phyloP scores from a whole-genome alignment of 2,329 filamentous ascomycete species.

The Stemphylium lycopersici region DNA sequence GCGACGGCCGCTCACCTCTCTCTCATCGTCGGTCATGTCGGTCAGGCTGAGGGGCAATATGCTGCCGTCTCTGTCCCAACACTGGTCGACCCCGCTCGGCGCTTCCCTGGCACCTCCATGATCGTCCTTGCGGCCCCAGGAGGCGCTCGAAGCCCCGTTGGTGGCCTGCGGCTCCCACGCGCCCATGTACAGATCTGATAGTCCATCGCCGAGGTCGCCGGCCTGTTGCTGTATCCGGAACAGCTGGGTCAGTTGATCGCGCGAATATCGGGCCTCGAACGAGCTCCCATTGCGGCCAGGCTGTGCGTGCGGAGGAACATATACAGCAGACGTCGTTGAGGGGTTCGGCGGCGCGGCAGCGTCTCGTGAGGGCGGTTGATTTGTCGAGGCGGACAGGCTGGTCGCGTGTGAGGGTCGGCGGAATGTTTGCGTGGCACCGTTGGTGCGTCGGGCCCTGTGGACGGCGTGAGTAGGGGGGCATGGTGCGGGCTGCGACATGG shows the following conservation, averaged over 20 bases:
- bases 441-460: constrained; percentile 66
- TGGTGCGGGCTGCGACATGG: not conserved
- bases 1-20: constrained; percentile 58
- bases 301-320: constrained; percentile 67
- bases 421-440: constrained; percentile 72
- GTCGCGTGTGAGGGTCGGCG: constrained; percentile 67
- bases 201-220: constrained; percentile 62
- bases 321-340: constrained; percentile 55
- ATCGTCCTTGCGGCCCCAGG: constrained; percentile 81
- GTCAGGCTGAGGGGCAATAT: constrained; percentile 74
- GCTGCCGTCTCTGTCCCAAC: constrained; percentile 80
- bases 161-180: constrained; percentile 79
- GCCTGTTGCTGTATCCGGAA: constrained; percentile 66
- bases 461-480: constrained; percentile 21
- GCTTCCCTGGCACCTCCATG: constrained; percentile 70
- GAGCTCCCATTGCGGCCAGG: constrained; percentile 63
- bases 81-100: constrained; percentile 84
- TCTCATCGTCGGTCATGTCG: constrained; percentile 72
- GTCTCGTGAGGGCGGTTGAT: constrained; percentile 42
- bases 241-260: constrained; percentile 78
- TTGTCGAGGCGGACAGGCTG: constrained; percentile 53
- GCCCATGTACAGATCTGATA: constrained; percentile 72
- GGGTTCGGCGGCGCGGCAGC: constrained; percentile 35
- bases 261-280: constrained; percentile 70
- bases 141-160: constrained; percentile 63